Evolutionary conservation across 2,329 filamentous ascomycete species (phyloP), one percentile per base, ranked within the genome.

Genomic region (Colletotrichum caudatum): DNA sequence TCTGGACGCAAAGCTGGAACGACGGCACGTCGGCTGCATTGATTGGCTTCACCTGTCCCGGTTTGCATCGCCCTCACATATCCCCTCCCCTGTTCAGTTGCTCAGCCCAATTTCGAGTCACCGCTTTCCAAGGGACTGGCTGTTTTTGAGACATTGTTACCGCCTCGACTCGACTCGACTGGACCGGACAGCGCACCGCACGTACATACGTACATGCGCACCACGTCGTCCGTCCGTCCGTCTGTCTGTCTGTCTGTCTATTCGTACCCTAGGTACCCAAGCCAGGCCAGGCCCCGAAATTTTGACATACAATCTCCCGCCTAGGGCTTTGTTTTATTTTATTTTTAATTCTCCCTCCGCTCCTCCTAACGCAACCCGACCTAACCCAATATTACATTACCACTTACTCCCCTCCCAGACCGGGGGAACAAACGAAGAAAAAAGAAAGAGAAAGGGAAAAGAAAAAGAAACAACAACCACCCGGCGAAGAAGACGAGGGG

Each of bases 131-230:
- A 72, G 61, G 57, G 60, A 66, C 61, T 39, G 57, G 26, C 35
- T 35, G 16, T 29, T 57, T 69, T 71, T 72, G 66, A 72, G 70
- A 72, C 70, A 72, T 72, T 72, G 66, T 70, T 71, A 72, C 70
- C 70, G 70, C 70, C 66, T 72, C 41, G 41, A 20, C 41, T 44
- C 48, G 69, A 70, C 66, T 66, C 50, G 70, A 72, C 66, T 62
- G 50, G 60, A 56, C 53, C 14, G 53, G 53, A 20, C 41, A 46
- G 18, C 33, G 33, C 35, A 50, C 35, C 44, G 57, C 48, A 66
- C 46, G 46, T 60, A 65, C 61, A 11, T 12, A 39, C 37, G 12
- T 12, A 41, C 39, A 66, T 48, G 46, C 54, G 39, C 46, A 64
- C 62, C 67, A 54, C 54, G 44, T 14, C 54, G 62, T 29, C 44